Evolutionary conservation across 2,329 filamentous ascomycete genomes (phyloP).

Genomic region (Rosellinia necatrix): DNA sequence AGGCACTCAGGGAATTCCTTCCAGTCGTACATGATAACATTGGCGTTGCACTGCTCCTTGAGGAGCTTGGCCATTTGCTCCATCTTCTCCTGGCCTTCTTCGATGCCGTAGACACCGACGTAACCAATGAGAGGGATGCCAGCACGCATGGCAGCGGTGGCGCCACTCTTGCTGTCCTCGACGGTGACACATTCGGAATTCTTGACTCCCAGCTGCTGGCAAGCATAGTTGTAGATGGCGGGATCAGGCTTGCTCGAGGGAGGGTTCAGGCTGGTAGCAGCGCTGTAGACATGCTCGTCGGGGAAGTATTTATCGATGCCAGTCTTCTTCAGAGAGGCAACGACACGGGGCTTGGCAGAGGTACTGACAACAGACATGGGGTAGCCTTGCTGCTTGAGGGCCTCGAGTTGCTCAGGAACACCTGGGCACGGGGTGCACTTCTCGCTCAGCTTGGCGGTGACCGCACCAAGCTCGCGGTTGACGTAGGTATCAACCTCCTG

Average conservation of each 20-base stretch:
- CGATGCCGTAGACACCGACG: constrained; percentile 60
- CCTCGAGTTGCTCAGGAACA: constrained; percentile 61
- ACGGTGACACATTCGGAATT: constrained; percentile 69
- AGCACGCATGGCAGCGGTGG: constrained; percentile 70
- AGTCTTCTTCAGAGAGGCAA: constrained; percentile 70
- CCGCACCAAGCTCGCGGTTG: constrained; percentile 68
- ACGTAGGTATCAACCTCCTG: constrained; percentile 70
- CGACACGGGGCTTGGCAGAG: constrained; percentile 69
- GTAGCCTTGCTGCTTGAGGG: constrained; percentile 63
- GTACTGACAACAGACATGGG: constrained; percentile 72
- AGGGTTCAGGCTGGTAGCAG: constrained; percentile 67
- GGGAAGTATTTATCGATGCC: constrained; percentile 72
- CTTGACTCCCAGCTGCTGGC: constrained; percentile 67
- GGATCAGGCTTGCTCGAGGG: constrained; percentile 79
- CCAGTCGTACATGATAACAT: constrained; percentile 56
- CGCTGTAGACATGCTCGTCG: constrained; percentile 69
- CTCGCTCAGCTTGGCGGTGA: constrained; percentile 69
- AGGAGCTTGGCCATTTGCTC: constrained; percentile 61
- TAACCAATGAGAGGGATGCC: constrained; percentile 74
- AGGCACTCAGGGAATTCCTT: constrained; percentile 46
- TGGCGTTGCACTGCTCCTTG: constrained; percentile 54
- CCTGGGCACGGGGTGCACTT: constrained; percentile 66
- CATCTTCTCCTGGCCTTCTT: constrained; percentile 53
- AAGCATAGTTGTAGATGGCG: constrained; percentile 72
- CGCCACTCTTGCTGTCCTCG: constrained; percentile 75